These are phyloP conservation scores for Carex kokanica DNA, from an alignment of 176 grass and related monocot species.

Conservation along the genomic window DNA sequence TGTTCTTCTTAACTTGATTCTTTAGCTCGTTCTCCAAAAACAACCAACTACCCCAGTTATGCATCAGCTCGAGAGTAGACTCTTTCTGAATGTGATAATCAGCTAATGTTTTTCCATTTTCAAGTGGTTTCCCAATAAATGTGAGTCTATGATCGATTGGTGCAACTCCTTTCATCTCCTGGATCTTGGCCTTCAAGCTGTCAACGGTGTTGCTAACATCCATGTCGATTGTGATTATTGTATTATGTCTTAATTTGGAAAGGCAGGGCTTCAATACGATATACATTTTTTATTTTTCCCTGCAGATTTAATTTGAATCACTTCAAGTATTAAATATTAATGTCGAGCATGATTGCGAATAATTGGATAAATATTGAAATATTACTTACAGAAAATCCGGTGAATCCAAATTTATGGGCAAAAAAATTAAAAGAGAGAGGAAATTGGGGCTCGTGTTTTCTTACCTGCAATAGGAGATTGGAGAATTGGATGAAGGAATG, in stretches of 20 bases:
- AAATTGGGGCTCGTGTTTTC: too few relatives aligned
- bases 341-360: too few relatives aligned
- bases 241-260: not conserved
- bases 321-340: too few relatives aligned
- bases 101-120: not conserved
- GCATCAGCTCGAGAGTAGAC: not conserved
- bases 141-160: not conserved
- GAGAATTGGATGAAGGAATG: too few relatives aligned
- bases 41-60: not conserved
- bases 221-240: not conserved
- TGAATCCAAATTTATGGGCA: too few relatives aligned
- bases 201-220: not conserved
- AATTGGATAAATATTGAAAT: too few relatives aligned
- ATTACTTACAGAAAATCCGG: too few relatives aligned
- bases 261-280: not conserved
- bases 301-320: too few relatives aligned
- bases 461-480: too few relatives aligned
- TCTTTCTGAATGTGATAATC: not conserved
- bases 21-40: not conserved
- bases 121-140: not conserved
- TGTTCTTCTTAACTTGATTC: not conserved
- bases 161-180: not conserved
- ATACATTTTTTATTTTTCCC: not conserved
- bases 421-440: too few relatives aligned
- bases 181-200: slow-evolving; percentile 1